Conservation (phyloP, 129 eudicot genomes). For the Escallonia herrerae region DNA sequence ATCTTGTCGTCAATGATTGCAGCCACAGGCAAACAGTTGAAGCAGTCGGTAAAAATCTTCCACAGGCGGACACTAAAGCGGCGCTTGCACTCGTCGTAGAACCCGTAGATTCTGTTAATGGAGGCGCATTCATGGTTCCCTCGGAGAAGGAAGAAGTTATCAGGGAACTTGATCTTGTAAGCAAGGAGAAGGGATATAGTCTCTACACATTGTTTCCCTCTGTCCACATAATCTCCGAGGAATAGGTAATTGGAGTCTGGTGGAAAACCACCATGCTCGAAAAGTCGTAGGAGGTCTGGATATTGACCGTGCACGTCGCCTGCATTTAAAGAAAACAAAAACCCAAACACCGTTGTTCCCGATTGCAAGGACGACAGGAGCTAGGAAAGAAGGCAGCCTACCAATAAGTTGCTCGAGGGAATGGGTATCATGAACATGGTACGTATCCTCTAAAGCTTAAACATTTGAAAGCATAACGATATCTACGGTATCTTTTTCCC, state of each 20-base stretch:
- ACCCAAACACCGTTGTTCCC: not conserved
- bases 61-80: not conserved
- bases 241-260: conserved; percentile 15
- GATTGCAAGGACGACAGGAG: not conserved
- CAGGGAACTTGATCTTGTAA: conserved; percentile 10
- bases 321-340: not conserved
- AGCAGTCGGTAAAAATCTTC: not conserved
- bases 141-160: conserved; percentile 4
- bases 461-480: no score
- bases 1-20: not conserved
- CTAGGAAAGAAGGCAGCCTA: no score
- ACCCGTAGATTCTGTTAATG: conserved; percentile 9
- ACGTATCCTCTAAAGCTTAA: no score
- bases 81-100: conserved; percentile 4
- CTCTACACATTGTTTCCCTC: conserved; percentile 15
- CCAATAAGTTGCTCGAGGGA: no score
- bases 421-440: no score
- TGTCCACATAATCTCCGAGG: conserved; percentile 20
- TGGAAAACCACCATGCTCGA: conserved; percentile 15
- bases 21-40: not conserved
- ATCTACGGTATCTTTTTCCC: no score
- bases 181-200: conserved; percentile 17
- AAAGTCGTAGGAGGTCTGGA: conserved; percentile 14
- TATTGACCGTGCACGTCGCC: conserved; percentile 21
- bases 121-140: not conserved